These are phyloP conservation scores for Zasmidium cellare DNA, from an alignment of 2,329 filamentous ascomycete species.

Conservation along the genomic window DNA sequence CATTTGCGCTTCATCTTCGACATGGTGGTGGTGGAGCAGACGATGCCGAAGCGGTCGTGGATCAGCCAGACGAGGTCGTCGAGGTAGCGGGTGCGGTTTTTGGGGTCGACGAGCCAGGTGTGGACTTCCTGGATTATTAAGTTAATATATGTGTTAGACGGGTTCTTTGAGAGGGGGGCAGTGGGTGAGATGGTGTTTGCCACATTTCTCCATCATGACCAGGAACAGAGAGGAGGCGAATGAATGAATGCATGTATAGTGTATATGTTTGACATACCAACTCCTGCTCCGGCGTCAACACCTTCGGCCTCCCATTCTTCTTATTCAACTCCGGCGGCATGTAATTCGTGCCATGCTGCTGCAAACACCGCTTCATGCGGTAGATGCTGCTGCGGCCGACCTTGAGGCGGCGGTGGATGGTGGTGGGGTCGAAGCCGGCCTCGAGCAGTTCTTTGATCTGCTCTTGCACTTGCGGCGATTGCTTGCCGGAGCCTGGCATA, in stretches of 20 bases:
- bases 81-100: conserved; percentile 33
- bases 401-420: conserved; percentile 34
- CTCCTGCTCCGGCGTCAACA: conserved; percentile 34
- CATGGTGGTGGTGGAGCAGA: conserved; percentile 37
- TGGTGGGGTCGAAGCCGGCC: conserved; percentile 35
- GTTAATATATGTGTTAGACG: not conserved
- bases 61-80: conserved; percentile 37
- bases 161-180: not conserved
- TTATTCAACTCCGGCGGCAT: conserved; percentile 35
- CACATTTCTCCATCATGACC: not conserved
- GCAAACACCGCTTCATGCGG: conserved; percentile 36
- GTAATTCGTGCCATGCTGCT: conserved; percentile 35
- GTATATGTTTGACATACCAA: conserved; percentile 23
- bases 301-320: conserved; percentile 36
- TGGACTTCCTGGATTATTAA: conserved; percentile 35
- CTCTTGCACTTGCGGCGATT: conserved; percentile 29
- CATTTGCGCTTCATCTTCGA: conserved; percentile 38
- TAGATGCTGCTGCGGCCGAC: conserved; percentile 35
- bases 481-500: conserved; percentile 35
- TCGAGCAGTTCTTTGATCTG: conserved; percentile 36
- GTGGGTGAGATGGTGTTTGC: not conserved
- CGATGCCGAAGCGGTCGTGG: conserved; percentile 35
- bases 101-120: conserved; percentile 33
- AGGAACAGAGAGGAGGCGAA: no score
- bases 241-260: not conserved